A percentile compares a stretch with the other conserved stretches of the same genome.
Conservation (phyloP, 768 basidiomycete species). For the Exsudoporus frostii region DNA sequence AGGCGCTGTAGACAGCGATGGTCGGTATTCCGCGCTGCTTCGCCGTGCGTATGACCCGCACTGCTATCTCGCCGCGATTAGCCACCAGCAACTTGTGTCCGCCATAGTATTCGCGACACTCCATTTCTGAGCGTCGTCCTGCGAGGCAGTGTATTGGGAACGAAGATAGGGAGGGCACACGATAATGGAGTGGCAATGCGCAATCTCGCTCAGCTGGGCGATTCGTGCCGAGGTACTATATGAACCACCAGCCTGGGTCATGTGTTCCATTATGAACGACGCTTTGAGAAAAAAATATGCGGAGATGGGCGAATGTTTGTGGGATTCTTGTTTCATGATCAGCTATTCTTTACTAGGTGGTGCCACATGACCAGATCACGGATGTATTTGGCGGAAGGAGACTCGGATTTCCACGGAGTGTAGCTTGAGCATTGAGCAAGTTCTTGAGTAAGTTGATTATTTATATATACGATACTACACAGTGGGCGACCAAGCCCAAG, state of each 20-base stretch:
- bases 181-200: background rate
- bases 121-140: constrained; percentile 3
- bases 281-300: background rate
- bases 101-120: constrained; percentile 13
- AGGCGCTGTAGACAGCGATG: constrained; percentile 55
- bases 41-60: constrained; percentile 59
- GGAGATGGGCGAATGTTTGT: background rate
- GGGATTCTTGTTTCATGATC: background rate
- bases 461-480: no score
- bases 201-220: background rate
- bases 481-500: no score
- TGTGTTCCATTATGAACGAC: background rate
- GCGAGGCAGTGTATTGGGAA: background rate
- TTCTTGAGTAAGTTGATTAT: no score
- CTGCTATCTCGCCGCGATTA: constrained; percentile 72
- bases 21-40: constrained; percentile 49
- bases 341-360: background rate
- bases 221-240: background rate
- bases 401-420: background rate
- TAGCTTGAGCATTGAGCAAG: no score
- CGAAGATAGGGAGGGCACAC: background rate
- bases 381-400: background rate
- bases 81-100: constrained; percentile 59
- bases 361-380: background rate
- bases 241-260: background rate